Evolutionary conservation across 140 eudicot species (phyloP).

Genomic region (Bidens hawaiensis): DNA sequence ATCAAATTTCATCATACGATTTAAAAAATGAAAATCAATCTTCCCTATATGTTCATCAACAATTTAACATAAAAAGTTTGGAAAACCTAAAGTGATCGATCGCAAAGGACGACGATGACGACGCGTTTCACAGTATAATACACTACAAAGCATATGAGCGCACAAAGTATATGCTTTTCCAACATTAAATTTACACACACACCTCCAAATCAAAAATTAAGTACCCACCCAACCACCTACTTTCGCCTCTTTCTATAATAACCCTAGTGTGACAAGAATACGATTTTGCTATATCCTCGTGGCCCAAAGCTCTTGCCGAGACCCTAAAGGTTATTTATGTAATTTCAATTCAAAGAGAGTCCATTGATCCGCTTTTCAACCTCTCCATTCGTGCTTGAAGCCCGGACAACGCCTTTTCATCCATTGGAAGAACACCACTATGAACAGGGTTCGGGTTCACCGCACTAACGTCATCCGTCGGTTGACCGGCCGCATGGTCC

Average conservation of each 20-base stretch:
- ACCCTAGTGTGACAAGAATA: conserved; percentile 15
- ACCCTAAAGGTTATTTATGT: background rate
- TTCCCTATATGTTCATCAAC: conserved; percentile 1
- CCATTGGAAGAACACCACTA: conserved; percentile 88
- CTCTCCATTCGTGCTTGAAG: conserved; percentile 99
- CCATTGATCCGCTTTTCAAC: conserved; percentile 88
- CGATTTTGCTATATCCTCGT: background rate
- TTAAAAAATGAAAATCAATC: background rate
- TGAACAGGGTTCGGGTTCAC: conserved; percentile 47
- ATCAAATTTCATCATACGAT: background rate
- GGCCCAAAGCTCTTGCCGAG: conserved; percentile 10
- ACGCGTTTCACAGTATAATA: conserved; percentile 4
- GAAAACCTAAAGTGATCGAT: conserved; percentile 12
- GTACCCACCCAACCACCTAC: conserved; percentile 14
- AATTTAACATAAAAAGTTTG: background rate
- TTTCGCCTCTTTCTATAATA: conserved; percentile 6
- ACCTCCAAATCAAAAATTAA: conserved; percentile 21
- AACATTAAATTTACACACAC: conserved; percentile 27
- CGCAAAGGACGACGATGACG: background rate
- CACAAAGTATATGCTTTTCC: conserved; percentile 20
- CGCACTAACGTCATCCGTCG: conserved; percentile 30
- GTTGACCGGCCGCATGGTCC: conserved; percentile 34
- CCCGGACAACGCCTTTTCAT: conserved; percentile 93
- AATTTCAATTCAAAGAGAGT: conserved; percentile 32
- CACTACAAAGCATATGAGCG: conserved; percentile 23